Base-by-base conservation (phyloP, 164 flowering plant species). In the Cinnamomum chago region DNA sequence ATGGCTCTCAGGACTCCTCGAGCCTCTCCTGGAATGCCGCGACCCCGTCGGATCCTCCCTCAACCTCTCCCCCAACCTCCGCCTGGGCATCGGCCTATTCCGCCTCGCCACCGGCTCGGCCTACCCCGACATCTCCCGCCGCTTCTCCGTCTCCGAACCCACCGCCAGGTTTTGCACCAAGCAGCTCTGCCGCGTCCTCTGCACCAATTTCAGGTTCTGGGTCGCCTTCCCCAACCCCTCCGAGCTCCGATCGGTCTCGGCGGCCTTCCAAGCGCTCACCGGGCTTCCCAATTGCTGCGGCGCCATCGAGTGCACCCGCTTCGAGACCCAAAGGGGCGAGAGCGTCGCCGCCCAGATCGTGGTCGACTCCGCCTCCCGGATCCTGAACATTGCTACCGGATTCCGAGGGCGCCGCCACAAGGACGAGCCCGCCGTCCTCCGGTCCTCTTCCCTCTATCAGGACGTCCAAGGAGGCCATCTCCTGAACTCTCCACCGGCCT, bases 181-280 rank as follows among this genome's bases (percentile, higher is more conserved):
- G 79, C 98, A 92, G 70, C 76, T 94, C 71, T 92, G 95, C 73
- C 86, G 97, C 6, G 98, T 93, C 4, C 89, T 93, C 9, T 93
- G 97, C 74, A 94, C 95, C 47, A 90, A 94, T 83, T 94, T 86
- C 76, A 82, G 94, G 58, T 94, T 94, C 78, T 94, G 97, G 95
- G 86, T 90, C 50, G 87, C 87, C 6, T 92, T 89, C 71, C 98
- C 94, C 0, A 58, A 55, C 68, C 81, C 85, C 0, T 14, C 20
- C n/a, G 94, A 89, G 77, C 82, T 92, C 25, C 79, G 77, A 7
- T 76, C 87, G 1, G 85, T 88, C 6, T 88, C 94, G 0, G 5
- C 76, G 0, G 82, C 71, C 27, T 88, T 90, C 67, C 82, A 90
- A 72, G 50, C 70, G 13, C 67, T 83, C 13, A 35, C 83, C 1